Evolutionary conservation across 306 rosid species (phyloP), one percentile per base, ranked within the genome.

Genomic region (Medicago ruthenica): DNA sequence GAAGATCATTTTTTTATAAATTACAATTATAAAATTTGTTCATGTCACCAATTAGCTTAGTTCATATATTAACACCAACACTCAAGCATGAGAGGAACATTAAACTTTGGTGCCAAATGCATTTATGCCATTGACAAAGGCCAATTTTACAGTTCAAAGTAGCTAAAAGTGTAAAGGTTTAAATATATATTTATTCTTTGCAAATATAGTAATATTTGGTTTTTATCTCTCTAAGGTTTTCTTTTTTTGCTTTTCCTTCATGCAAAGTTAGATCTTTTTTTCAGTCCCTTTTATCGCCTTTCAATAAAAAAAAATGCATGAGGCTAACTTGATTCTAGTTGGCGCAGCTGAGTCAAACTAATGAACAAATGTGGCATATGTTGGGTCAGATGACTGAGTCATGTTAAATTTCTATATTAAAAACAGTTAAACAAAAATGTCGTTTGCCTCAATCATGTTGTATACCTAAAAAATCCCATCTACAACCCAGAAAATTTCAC

Each of bases 31-130:
- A 54, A 21, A 22, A 39, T 55, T 57, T 44, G 45, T 40, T 51
- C 9, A n/a, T n/a, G n/a, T n/a, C n/a, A 34, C 53, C 3, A 40
- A 18, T 60, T 27, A 42, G 21, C 68, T 9, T 54, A 65, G 9
- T 54, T 57, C 48, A 13, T 48, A 60, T 48, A 60, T 36, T 34
- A 45, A 65, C 63, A 16, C 75, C 15, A 65, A 12, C 69, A 72
- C 21, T 54, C 14, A 40, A 64, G 59, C 67, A 67, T 67, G 44
- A 67, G 39, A 55, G 47, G 27, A 75, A 20, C 17, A 75, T 15
- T 59, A 36, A n/a, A 77, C 4, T 51, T 48, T 3, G 15, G 48
- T 69, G 70, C 27, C 50, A 69, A 34, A 34, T 45, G 55, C 79
- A 73, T 9, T 42, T 13, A 41, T 31, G 16, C 17, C 54, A 42